Conservation (phyloP, 495 filamentous ascomycete species). For the Daldinia bambusicola region DNA sequence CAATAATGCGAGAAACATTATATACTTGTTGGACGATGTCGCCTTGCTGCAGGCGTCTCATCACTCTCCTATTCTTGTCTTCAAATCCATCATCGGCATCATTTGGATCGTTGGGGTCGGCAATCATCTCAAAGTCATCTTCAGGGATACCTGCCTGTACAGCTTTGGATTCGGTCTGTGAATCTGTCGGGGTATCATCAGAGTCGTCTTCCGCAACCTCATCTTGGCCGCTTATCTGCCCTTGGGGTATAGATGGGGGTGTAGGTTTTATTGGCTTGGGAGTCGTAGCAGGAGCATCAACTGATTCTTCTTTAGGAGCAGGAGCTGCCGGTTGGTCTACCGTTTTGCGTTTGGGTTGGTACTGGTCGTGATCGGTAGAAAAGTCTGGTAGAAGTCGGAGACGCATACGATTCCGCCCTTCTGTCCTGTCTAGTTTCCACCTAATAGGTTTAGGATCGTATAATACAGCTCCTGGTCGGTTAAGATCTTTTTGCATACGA, state of each 20-base stretch:
- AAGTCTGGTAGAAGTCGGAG: constrained; percentile 83
- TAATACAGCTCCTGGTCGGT: constrained; percentile 80
- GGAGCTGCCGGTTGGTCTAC: constrained; percentile 47
- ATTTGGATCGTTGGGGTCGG: constrained; percentile 78
- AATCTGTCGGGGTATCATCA: constrained; percentile 39
- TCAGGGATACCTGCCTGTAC: constrained; percentile 64
- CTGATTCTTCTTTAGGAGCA: constrained; percentile 57
- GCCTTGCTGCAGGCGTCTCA: constrained; percentile 90
- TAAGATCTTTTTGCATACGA: constrained; percentile 77
- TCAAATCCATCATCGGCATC: constrained; percentile 87
- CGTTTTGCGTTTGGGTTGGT: constrained; percentile 84
- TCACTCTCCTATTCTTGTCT: constrained; percentile 97
- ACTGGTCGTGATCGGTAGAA: constrained; percentile 72
- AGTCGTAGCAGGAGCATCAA: constrained; percentile 33
- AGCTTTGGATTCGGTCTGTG: constrained; percentile 29
- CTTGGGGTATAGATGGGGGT: constrained; percentile 22
- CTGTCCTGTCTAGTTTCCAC: constrained; percentile 94
- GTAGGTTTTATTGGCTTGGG: constrained; percentile 35
- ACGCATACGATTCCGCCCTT: constrained; percentile 95
- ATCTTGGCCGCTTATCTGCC: constrained; percentile 32
- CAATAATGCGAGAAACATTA: constrained; percentile 93
- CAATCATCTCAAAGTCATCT: constrained; percentile 94
- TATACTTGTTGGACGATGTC: constrained; percentile 94
- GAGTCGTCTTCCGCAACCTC: constrained; percentile 45
- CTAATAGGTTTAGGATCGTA: constrained; percentile 71